Conservation (phyloP, 108 stramenopile genomes). For the Skeletonema marinoi region DNA sequence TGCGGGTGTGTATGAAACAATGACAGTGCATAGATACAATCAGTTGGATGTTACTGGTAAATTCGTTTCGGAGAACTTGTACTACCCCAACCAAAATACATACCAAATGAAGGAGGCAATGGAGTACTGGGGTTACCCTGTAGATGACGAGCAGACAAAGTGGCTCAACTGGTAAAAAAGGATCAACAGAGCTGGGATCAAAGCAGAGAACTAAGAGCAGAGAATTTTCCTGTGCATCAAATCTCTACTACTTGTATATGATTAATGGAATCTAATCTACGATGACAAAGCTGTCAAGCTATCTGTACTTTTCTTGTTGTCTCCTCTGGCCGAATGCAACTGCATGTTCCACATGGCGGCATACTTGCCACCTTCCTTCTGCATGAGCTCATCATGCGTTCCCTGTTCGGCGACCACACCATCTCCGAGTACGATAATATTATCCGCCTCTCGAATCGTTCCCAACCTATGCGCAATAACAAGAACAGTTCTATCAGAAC, state of each 20-base stretch:
- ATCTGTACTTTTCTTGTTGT: background rate
- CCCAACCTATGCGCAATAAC: constrained; percentile 98
- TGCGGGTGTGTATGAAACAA: constrained; percentile 75
- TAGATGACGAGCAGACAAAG: constrained; percentile 75
- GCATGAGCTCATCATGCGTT: constrained; percentile 93
- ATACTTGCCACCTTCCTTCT: constrained; percentile 73
- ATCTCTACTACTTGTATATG: background rate
- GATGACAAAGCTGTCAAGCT: constrained; percentile 19
- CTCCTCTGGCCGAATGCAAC: constrained; percentile 44
- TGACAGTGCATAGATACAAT: constrained; percentile 81
- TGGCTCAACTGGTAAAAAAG: constrained; percentile 79
- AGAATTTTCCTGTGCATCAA: background rate
- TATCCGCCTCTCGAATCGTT: constrained; percentile 95
- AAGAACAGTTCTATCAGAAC: constrained; percentile 84
- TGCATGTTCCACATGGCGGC: constrained; percentile 93
- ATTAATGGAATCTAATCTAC: background rate
- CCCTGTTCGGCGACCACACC: constrained; percentile 94
- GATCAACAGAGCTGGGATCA: background rate
- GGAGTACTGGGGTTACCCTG: constrained; percentile 84
- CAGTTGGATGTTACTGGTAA: constrained; percentile 83
- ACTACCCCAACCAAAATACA: constrained; percentile 53
- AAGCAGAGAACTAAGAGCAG: background rate
- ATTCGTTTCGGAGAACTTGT: constrained; percentile 73
- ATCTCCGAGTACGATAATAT: constrained; percentile 94
- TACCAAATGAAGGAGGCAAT: constrained; percentile 85